Evolutionary conservation across 495 filamentous ascomycete species (phyloP).

Genomic region (Sabuloglossum arenarium): DNA sequence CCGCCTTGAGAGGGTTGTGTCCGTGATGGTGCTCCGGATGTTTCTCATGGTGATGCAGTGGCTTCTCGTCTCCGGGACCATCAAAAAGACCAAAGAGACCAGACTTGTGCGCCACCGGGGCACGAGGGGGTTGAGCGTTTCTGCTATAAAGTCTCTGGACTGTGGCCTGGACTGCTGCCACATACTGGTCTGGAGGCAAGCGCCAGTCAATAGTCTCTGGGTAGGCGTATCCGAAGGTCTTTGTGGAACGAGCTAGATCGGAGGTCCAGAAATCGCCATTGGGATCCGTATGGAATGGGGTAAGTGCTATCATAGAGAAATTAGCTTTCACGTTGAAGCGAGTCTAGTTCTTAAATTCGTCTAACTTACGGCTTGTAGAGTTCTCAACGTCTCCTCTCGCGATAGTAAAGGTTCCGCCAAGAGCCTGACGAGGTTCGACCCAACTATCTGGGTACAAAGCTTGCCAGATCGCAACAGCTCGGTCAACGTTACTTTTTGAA

Average conservation of each 20-base stretch:
- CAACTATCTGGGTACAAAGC: conserved; percentile 35
- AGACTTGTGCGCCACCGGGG: neutral
- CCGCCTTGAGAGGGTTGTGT: too few species aligned
- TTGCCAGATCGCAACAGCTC: conserved; percentile 55
- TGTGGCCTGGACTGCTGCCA: conserved; percentile 12
- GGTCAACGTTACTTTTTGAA: conserved; percentile 37
- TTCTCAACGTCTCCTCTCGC: conserved; percentile 18
- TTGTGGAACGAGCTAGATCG: conserved; percentile 10
- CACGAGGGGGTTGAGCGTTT: neutral
- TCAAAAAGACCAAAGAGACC: neutral
- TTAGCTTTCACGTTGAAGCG: neutral
- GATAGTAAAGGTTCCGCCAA: conserved; percentile 29
- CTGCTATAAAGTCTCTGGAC: conserved; percentile 20
- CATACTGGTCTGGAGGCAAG: conserved; percentile 10
- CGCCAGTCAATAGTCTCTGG: conserved; percentile 24
- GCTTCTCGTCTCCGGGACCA: neutral
- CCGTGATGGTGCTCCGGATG: neutral
- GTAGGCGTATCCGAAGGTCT: conserved; percentile 27
- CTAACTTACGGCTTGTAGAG: conserved; percentile 15
- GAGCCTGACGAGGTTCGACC: conserved; percentile 26
- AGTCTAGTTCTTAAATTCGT: neutral
- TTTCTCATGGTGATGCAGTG: neutral
- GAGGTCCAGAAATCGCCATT: conserved; percentile 22
- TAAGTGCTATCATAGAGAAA: conserved; percentile 12
- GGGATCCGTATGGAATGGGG: conserved; percentile 21